Base-by-base conservation (phyloP, 73 alveolate genomes). In the Chromera velia region DNA sequence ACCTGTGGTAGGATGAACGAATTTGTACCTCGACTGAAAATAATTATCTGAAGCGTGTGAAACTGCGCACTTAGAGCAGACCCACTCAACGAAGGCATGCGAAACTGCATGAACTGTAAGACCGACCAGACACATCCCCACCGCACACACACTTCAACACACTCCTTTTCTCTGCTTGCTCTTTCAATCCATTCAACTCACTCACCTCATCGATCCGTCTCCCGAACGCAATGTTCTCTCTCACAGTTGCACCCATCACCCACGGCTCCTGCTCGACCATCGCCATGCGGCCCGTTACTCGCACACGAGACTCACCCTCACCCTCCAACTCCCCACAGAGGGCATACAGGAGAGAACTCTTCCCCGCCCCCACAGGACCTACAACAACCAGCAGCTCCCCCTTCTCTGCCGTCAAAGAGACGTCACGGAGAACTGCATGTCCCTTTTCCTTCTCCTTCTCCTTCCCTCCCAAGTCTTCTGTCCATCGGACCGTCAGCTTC, bases 221-320 rank as follows among this genome's bases (percentile, higher is more conserved):
- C 31, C 85, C 85, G 24, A 78, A 78, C 28, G 69, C 46, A 65
- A 78, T 78, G 75, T 78, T 78, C 33, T 78, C 76, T 33, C 78
- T 71, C 40, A 70, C 34, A 33, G 62, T 65, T 33, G 9, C 10
- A 34, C 17, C 32, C 55, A 13, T 13, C 22, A 40, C 13, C 22
- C 4, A 40, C 13, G 55, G 55, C 55, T 40, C 55, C 55, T 40
- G 55, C 55, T 40, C 55, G 22, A 40, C 55, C 55, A 40, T 4
- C 22, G 55, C 55, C 55, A 40, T 40, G 55, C 55, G 22, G 55
- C 13, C 55, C 55, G 22, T 13, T 13, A 7, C 55, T 7, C 55
- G 55, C 55, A 40, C 55, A 40, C 55, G 13, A 4, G 13, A 4
- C 22, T 13, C 55, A 40, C 55, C 55, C 55, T 40, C 22, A 7